phyloP scores from a whole-genome alignment of 768 basidiomycete genomes.

The Leccinum subtestaceum region DNA sequence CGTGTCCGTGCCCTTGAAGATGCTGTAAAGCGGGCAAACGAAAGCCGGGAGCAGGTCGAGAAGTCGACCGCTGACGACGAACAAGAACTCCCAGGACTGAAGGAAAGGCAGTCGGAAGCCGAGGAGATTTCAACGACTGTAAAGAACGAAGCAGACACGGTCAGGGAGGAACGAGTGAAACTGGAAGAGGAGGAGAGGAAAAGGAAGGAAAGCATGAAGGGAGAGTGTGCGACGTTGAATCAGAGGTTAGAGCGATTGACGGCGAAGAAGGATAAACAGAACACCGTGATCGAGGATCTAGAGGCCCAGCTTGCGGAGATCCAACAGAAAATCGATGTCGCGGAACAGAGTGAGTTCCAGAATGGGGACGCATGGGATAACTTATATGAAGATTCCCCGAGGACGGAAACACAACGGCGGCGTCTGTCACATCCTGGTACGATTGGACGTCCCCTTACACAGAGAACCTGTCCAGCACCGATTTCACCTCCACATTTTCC shows the following conservation, averaged over 20 bases:
- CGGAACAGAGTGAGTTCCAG: slow-evolving; percentile 29
- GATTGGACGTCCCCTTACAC: slow-evolving; percentile 24
- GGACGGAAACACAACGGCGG: slow-evolving; percentile 22
- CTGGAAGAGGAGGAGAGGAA: slow-evolving; percentile 52
- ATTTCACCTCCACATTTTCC: slow-evolving; percentile 28
- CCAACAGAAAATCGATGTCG: slow-evolving; percentile 54
- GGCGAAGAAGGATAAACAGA: slow-evolving; percentile 62
- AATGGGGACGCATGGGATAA: slow-evolving; percentile 17
- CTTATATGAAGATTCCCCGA: slow-evolving; percentile 13
- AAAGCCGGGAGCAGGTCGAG: slow-evolving; percentile 48
- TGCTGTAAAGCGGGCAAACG: slow-evolving; percentile 75
- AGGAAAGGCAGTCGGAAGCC: slow-evolving; percentile 39
- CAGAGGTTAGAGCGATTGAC: slow-evolving; percentile 67
- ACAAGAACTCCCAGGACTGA: slow-evolving; percentile 39
- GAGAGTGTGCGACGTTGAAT: slow-evolving; percentile 53
- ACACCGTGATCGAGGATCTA: slow-evolving; percentile 55
- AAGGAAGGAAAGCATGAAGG: slow-evolving; percentile 51
- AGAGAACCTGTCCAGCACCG: slow-evolving; percentile 13
- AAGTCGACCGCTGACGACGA: slow-evolving; percentile 38
- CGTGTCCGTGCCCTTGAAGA: slow-evolving; percentile 88
- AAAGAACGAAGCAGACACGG: slow-evolving; percentile 43
- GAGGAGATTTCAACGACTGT: slow-evolving; percentile 42
- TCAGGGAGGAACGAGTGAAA: slow-evolving; percentile 44
- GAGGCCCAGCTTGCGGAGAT: slow-evolving; percentile 63
- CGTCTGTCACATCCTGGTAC: slow-evolving; percentile 29